A percentile compares a stretch with the other conserved stretches of the same genome.
Conservation (phyloP, 139 green algal genomes). For the Chlamydomonas sp. region DNA sequence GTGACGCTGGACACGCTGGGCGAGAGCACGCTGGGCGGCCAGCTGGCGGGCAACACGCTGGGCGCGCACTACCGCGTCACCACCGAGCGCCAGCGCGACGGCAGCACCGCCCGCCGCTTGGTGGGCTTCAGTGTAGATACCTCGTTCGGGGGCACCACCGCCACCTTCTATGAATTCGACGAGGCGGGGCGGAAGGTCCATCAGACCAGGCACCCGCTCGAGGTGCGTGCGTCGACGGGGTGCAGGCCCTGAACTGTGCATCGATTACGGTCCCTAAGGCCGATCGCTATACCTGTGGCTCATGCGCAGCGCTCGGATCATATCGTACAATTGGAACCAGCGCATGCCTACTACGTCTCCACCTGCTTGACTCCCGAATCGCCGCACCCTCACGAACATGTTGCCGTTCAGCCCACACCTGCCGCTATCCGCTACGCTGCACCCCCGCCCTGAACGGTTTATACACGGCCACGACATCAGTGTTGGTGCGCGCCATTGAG, state of each 20-base stretch:
- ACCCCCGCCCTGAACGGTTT: too few species aligned
- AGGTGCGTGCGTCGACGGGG: not conserved
- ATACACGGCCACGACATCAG: too few species aligned
- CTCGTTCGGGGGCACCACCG: conserved; percentile 1
- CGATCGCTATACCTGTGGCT: too few species aligned
- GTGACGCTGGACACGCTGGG: conserved; percentile 48
- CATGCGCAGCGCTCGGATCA: too few species aligned
- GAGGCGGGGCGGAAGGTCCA: conserved; percentile 17
- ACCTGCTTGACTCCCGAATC: too few species aligned
- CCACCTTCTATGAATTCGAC: conserved; percentile 49
- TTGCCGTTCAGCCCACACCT: too few species aligned
- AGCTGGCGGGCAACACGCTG: conserved; percentile 41
- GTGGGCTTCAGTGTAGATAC: conserved; percentile 4
- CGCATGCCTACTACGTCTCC: too few species aligned
- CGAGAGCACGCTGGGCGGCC: conserved; percentile 51
- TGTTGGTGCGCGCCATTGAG: not conserved
- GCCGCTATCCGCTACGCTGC: too few species aligned
- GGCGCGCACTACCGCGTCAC: conserved; percentile 59
- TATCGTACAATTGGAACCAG: too few species aligned
- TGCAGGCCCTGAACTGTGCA: too few species aligned
- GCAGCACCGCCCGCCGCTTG: not conserved
- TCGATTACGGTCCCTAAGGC: too few species aligned
- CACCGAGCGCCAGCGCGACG: not conserved
- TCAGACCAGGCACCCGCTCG: conserved; percentile 27
- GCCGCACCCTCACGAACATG: too few species aligned